Conservation (phyloP, 2,329 filamentous ascomycete genomes). For the Aspergillus pseudotamarii region DNA sequence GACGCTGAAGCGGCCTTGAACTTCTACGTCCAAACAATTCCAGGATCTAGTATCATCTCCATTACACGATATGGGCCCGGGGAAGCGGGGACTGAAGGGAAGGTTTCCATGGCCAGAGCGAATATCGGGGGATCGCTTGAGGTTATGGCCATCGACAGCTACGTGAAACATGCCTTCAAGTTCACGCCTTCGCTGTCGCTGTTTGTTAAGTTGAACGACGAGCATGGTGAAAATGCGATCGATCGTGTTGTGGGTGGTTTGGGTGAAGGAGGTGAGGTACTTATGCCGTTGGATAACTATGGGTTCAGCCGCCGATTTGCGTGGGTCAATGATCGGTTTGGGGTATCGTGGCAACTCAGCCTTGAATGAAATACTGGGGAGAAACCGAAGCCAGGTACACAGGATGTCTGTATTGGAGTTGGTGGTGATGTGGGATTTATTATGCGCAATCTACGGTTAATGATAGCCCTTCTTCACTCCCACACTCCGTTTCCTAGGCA, state of each 20-base stretch:
- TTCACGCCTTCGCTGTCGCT: background rate
- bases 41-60: background rate
- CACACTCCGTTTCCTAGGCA: too few relatives aligned
- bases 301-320: background rate
- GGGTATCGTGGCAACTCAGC: background rate
- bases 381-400: too few relatives aligned
- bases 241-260: background rate
- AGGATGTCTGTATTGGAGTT: accelerated
- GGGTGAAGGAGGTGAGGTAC: background rate
- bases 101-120: background rate
- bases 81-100: background rate
- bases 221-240: background rate
- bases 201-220: background rate
- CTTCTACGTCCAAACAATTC: background rate
- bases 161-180: background rate
- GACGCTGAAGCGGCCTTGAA: background rate
- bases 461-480: background rate
- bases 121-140: background rate
- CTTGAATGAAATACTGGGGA: background rate
- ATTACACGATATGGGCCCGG: background rate
- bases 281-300: background rate
- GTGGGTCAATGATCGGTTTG: background rate
- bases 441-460: accelerated
- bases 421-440: background rate
- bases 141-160: background rate